A percentile compares a stretch with the other conserved stretches of the same genome.
Conservation (phyloP, 2,329 filamentous ascomycete species). For the Ceratocystis alfenasii region DNA sequence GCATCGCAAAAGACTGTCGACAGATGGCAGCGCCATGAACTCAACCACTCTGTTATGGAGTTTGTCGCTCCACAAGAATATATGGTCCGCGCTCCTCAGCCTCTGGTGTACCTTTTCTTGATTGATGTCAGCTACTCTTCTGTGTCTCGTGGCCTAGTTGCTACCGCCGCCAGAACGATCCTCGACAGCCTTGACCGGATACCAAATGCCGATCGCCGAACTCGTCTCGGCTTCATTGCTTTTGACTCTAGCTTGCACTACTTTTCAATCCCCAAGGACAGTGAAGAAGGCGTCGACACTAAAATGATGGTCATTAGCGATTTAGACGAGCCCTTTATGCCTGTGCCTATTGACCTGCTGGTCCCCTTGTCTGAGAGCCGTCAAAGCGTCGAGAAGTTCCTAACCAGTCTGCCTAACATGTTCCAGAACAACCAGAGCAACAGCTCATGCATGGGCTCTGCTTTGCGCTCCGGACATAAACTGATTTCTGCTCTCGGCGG, state of each 20-base stretch:
- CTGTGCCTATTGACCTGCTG: constrained; percentile 80
- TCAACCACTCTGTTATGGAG: constrained; percentile 94
- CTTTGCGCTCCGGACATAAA: constrained; percentile 85
- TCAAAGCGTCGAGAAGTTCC: constrained; percentile 80
- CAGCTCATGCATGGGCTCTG: constrained; percentile 88
- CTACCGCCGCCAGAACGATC: constrained; percentile 85
- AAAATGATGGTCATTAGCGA: constrained; percentile 92
- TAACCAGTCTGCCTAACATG: constrained; percentile 86
- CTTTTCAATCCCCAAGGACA: constrained; percentile 85
- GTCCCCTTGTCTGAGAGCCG: constrained; percentile 82
- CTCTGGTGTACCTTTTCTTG: constrained; percentile 87
- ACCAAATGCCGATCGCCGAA: constrained; percentile 92
- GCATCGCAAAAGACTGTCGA: constrained; percentile 83
- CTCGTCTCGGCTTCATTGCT: constrained; percentile 85
- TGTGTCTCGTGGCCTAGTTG: constrained; percentile 79
- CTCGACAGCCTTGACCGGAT: constrained; percentile 90
- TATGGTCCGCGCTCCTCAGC: constrained; percentile 95
- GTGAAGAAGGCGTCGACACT: constrained; percentile 70
- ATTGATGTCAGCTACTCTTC: constrained; percentile 89
- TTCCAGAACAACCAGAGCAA: constrained; percentile 88
- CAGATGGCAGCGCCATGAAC: constrained; percentile 78
- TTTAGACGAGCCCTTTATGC: constrained; percentile 89
- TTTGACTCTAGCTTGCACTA: constrained; percentile 93
- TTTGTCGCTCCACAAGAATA: constrained; percentile 98
- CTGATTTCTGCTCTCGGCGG: constrained; percentile 88